phyloP scores from a whole-genome alignment of 192 early-diverging fungal species.

The Mycoemilia scoparia region DNA sequence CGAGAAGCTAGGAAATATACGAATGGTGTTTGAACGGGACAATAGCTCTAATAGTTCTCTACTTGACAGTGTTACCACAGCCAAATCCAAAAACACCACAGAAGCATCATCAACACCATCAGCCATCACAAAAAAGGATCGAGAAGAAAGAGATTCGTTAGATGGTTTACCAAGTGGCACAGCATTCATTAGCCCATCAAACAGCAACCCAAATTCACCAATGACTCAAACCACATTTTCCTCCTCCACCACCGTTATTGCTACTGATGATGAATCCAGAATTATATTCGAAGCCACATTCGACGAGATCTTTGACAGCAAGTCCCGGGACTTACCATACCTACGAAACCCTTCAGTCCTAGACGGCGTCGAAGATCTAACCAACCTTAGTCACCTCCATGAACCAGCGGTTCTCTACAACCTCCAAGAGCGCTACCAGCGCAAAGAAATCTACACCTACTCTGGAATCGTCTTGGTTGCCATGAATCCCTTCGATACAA shows the following conservation, averaged over 20 bases:
- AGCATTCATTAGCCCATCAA: too few species aligned
- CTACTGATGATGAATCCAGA: too few species aligned
- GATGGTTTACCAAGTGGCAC: slow-evolving; percentile 4
- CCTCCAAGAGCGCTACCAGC: slow-evolving; percentile 70
- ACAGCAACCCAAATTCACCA: too few species aligned
- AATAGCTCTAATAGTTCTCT: too few species aligned
- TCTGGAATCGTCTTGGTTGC: slow-evolving; percentile 97
- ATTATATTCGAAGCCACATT: slow-evolving; percentile 61
- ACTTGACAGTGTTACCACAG: too few species aligned
- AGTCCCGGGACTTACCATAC: slow-evolving; percentile 60
- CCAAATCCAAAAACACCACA: too few species aligned
- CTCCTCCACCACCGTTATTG: too few species aligned
- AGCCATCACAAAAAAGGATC: too few species aligned
- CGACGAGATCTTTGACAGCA: slow-evolving; percentile 44
- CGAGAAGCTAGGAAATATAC: slow-evolving; percentile 6
- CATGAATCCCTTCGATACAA: slow-evolving; percentile 81
- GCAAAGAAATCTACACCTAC: slow-evolving; percentile 96
- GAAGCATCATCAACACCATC: too few species aligned
- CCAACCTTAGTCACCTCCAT: slow-evolving; percentile 89
- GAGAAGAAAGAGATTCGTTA: not conserved
- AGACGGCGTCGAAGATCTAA: slow-evolving; percentile 79
- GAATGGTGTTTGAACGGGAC: slow-evolving; percentile 13
- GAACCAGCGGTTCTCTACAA: slow-evolving; percentile 90
- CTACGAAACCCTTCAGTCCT: slow-evolving; percentile 83
- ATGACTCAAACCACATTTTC: too few species aligned